phyloP scores from a whole-genome alignment of 1,284 basidiomycete genomes.

The Papiliotrema flavescens region DNA sequence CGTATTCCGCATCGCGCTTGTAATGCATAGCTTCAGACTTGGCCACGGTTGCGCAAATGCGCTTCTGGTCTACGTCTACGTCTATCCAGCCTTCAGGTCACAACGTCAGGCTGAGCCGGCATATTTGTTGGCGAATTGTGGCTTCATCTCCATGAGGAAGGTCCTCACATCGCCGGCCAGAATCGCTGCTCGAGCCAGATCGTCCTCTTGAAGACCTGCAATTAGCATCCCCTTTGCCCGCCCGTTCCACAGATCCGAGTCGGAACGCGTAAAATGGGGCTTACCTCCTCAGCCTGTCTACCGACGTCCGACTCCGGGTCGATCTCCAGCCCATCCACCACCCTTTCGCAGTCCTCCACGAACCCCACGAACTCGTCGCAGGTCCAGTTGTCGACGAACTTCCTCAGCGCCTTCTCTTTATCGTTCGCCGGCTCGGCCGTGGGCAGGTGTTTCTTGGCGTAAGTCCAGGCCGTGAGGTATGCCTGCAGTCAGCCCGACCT shows the following conservation, averaged over 20 bases:
- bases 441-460: constrained; percentile 49
- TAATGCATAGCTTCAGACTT: not conserved
- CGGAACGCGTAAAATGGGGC: too few relatives aligned
- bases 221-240: not conserved
- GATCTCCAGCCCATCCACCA: constrained; percentile 57
- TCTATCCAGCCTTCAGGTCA: too few relatives aligned
- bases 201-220: constrained; percentile 20
- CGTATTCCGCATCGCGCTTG: not conserved
- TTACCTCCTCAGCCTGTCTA: constrained; percentile 55
- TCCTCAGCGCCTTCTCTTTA: constrained; percentile 49
- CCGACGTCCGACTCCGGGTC: constrained; percentile 49
- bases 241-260: constrained; percentile 50
- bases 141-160: too few relatives aligned
- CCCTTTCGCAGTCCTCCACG: constrained; percentile 56
- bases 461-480: constrained; percentile 65
- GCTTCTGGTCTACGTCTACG: not conserved
- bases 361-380: constrained; percentile 60
- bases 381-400: constrained; percentile 66
- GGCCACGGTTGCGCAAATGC: not conserved
- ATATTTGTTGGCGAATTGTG: too few relatives aligned
- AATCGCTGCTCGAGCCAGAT: constrained; percentile 28
- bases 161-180: constrained; percentile 23
- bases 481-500: constrained; percentile 9
- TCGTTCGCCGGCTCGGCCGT: constrained; percentile 8
- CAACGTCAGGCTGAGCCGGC: too few relatives aligned